These are phyloP conservation scores for Fusarium papillatum DNA, from an alignment of 2,329 filamentous ascomycete species.

Conservation along the genomic window DNA sequence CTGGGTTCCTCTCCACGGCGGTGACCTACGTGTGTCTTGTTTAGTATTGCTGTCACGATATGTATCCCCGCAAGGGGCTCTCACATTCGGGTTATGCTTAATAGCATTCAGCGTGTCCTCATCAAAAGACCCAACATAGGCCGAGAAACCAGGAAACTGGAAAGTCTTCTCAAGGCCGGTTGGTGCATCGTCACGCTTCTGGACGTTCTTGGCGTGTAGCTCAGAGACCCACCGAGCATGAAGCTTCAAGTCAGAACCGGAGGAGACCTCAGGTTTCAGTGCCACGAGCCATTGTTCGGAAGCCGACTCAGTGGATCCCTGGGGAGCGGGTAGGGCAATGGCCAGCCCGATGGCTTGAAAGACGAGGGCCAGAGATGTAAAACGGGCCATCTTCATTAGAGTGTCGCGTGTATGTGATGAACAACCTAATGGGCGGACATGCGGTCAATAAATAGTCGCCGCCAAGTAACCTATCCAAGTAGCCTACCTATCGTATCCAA, in stretches of 20 bases:
- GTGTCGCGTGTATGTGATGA: neutral
- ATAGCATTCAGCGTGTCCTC: neutral
- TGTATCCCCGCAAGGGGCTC: neutral
- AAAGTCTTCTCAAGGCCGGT: slow-evolving; percentile 13
- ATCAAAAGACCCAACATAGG: slow-evolving; percentile 12
- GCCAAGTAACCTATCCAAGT: neutral
- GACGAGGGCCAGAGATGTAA: neutral
- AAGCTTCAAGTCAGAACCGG: neutral
- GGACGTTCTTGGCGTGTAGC: slow-evolving; percentile 7
- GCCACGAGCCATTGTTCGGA: slow-evolving; percentile 2
- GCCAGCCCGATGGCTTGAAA: neutral
- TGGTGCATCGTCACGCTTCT: neutral
- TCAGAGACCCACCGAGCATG: slow-evolving; percentile 25
- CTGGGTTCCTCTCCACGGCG: neutral
- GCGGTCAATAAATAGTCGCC: neutral
- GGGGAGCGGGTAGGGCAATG: neutral
- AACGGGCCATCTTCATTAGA: neutral
- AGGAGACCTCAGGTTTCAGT: neutral
- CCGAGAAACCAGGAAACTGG: slow-evolving; percentile 16
- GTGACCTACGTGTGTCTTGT: neutral
- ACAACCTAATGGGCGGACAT: neutral
- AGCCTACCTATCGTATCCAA: neutral
- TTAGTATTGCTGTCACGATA: neutral
- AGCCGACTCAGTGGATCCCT: neutral
- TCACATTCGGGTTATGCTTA: neutral